Conservation (phyloP, 257 asterid species). For the Solanum appendiculatum region DNA sequence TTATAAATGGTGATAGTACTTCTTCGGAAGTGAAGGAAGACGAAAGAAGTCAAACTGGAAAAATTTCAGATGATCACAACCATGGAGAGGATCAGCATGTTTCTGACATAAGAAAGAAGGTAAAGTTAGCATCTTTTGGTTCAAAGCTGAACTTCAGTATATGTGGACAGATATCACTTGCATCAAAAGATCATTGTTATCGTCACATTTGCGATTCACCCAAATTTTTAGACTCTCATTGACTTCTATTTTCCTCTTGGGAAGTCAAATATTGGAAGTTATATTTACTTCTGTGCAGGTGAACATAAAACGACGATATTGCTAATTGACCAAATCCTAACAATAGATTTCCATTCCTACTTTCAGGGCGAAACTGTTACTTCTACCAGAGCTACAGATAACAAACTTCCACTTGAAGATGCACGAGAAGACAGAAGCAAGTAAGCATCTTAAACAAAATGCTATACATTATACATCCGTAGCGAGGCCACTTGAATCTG, state of each 20-base stretch:
- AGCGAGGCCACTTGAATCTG: neutral
- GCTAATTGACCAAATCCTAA: neutral
- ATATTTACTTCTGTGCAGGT: neutral
- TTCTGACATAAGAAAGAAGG: slow-evolving; percentile 38
- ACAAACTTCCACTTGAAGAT: neutral
- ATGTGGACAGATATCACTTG: neutral
- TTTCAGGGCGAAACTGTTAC: slow-evolving; percentile 12
- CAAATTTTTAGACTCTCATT: neutral
- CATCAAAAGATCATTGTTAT: neutral
- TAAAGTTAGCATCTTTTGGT: slow-evolving; percentile 2
- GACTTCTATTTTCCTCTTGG: neutral
- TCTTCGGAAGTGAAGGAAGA: slow-evolving; percentile 24
- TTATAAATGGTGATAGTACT: slow-evolving; percentile 36
- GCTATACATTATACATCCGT: neutral
- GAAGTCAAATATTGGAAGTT: neutral
- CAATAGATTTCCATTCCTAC: neutral
- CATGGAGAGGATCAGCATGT: slow-evolving; percentile 24
- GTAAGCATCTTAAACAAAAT: neutral
- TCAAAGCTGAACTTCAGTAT: neutral
- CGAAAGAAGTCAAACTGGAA: slow-evolving; percentile 7
- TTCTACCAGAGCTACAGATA: slow-evolving; percentile 3
- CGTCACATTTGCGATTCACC: neutral
- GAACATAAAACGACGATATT: neutral
- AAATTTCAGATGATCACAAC: slow-evolving; percentile 17
- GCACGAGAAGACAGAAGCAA: neutral